Evolutionary conservation across 2,329 filamentous ascomycete species (phyloP).

Genomic region (Aureobasidium sp.): DNA sequence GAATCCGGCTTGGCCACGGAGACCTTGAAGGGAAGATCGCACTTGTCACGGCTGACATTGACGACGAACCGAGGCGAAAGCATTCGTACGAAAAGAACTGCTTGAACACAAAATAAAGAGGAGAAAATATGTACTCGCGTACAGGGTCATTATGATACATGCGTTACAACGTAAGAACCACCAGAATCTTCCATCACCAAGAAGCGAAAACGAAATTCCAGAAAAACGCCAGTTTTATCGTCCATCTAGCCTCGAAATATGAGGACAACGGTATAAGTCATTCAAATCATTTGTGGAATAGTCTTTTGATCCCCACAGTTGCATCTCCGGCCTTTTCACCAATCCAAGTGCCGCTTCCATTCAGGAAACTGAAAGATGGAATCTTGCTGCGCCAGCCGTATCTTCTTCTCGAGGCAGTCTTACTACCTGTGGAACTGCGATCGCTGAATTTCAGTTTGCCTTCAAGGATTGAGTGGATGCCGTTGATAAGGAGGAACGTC

Average conservation of each 20-base stretch:
- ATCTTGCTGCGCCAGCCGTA: conserved; percentile 15
- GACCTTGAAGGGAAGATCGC: not conserved
- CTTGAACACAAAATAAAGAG: not conserved
- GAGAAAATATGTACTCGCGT: not conserved
- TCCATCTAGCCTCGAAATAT: not conserved
- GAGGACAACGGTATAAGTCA: not conserved
- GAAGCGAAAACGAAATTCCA: not conserved
- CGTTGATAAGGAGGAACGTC: conserved; percentile 76
- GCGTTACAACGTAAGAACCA: conserved; percentile 7
- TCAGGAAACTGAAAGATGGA: not conserved
- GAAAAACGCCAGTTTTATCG: conserved; percentile 7
- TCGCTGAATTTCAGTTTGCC: conserved; percentile 60
- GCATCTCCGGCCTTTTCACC: conserved; percentile 24
- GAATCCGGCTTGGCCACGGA: not conserved
- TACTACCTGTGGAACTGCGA: conserved; percentile 15
- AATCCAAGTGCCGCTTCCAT: conserved; percentile 8
- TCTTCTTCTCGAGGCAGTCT: conserved; percentile 13
- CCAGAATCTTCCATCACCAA: not conserved
- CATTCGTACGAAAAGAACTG: no score
- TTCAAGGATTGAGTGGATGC: conserved; percentile 78
- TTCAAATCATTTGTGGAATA: conserved; percentile 13
- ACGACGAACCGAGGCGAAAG: not conserved
- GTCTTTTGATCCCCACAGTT: conserved; percentile 28
- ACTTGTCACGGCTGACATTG: not conserved
- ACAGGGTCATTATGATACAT: conserved; percentile 10